Percentiles rank a stretch among this genome's conserved stretches.
Evolutionary conservation across 768 basidiomycete species (phyloP).

Genomic region (Calocybe cyanea): DNA sequence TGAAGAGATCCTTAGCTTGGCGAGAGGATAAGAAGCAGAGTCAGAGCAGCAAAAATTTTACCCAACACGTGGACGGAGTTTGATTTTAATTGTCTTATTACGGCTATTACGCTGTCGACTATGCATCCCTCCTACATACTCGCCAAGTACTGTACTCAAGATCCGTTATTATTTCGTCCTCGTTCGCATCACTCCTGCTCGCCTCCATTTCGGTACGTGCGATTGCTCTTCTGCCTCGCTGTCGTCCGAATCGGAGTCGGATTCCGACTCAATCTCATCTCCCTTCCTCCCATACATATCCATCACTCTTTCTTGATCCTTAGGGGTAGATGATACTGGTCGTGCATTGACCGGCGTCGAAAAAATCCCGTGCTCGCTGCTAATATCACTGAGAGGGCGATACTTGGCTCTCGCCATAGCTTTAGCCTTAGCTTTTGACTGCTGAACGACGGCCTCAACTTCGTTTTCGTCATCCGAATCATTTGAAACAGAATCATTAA

Average conservation of each 20-base stretch:
- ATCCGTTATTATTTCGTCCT: slow-evolving; percentile 11
- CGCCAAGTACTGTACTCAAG: no score
- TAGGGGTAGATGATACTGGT: slow-evolving; percentile 24
- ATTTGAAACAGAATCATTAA: slow-evolving; percentile 21
- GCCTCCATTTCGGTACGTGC: slow-evolving; percentile 60
- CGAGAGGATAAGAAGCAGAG: slow-evolving; percentile 9
- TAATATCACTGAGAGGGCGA: slow-evolving; percentile 53
- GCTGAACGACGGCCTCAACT: slow-evolving; percentile 28
- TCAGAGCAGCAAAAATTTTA: not conserved
- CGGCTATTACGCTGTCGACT: no score
- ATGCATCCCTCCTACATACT: no score
- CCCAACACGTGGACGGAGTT: no score
- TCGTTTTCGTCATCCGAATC: slow-evolving; percentile 42
- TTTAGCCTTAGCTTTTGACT: slow-evolving; percentile 10
- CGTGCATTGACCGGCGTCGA: slow-evolving; percentile 25
- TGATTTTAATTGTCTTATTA: no score
- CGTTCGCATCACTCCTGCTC: slow-evolving; percentile 39
- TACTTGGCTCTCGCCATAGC: slow-evolving; percentile 22
- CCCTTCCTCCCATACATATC: slow-evolving; percentile 36
- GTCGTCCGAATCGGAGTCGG: slow-evolving; percentile 44
- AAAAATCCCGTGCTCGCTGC: slow-evolving; percentile 34
- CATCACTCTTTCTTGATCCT: slow-evolving; percentile 22
- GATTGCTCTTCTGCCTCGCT: slow-evolving; percentile 35
- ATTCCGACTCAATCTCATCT: slow-evolving; percentile 31
- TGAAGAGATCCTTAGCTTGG: slow-evolving; percentile 15